These are phyloP conservation scores for Aspergillus sp. DNA, from an alignment of 2,329 filamentous ascomycete species.

Conservation along the genomic window DNA sequence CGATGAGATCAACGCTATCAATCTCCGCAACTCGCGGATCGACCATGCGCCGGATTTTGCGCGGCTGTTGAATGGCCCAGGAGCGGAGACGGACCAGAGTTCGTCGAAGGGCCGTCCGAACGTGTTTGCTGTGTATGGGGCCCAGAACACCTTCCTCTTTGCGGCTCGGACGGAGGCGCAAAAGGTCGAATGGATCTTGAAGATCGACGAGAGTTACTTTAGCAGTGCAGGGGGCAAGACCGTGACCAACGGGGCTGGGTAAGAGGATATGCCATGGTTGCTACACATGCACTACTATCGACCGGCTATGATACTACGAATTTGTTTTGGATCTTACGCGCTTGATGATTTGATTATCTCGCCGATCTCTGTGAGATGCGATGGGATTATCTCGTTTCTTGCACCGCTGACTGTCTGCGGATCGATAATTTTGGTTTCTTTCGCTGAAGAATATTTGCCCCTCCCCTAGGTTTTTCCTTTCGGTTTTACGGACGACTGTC, in stretches of 20 bases:
- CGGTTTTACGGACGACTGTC: conserved; percentile 17
- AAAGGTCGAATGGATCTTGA: conserved; percentile 95
- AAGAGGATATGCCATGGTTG: not conserved
- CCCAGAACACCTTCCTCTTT: conserved; percentile 93
- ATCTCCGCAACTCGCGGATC: conserved; percentile 82
- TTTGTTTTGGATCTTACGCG: conserved; percentile 8
- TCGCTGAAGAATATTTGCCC: not conserved
- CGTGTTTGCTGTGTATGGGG: conserved; percentile 92
- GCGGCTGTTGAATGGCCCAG: conserved; percentile 62
- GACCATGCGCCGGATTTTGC: conserved; percentile 89
- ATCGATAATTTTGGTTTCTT: not conserved
- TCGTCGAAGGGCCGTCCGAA: conserved; percentile 55
- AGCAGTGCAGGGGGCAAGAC: conserved; percentile 30
- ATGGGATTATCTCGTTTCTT: conserved; percentile 4
- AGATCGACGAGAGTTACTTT: conserved; percentile 81
- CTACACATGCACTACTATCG: not conserved
- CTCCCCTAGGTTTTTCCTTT: conserved; percentile 7
- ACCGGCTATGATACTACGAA: not conserved
- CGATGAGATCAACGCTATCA: conserved; percentile 86
- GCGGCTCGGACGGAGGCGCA: conserved; percentile 83
- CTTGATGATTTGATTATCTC: conserved; percentile 8
- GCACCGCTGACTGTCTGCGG: not conserved
- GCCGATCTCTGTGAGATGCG: conserved; percentile 7
- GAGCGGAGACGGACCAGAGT: conserved; percentile 32
- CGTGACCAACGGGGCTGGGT: conserved; percentile 21